Conservation (phyloP, 768 basidiomycete genomes). For the Termitomyces sp. region DNA sequence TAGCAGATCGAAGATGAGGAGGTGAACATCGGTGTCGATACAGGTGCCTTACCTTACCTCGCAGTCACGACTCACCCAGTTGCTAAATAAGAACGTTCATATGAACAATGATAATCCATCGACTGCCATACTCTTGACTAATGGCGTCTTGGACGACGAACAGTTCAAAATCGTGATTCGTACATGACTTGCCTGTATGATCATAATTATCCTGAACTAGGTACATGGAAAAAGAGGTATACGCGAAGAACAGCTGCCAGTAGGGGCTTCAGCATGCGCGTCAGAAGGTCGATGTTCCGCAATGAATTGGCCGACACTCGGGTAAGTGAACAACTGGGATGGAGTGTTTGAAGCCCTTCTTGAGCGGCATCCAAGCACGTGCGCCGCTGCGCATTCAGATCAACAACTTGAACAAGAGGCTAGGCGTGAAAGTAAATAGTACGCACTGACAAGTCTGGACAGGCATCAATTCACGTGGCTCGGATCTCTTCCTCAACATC, state of each 20-base stretch:
- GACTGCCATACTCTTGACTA: too few relatives aligned
- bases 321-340: too few relatives aligned
- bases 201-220: neutral
- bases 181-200: neutral
- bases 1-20: neutral
- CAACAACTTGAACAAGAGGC: too few relatives aligned
- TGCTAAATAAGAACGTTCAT: too few relatives aligned
- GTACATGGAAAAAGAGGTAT: neutral
- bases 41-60: neutral
- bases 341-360: too few relatives aligned
- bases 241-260: neutral
- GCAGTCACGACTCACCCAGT: too few relatives aligned
- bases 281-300: neutral
- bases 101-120: neutral
- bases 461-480: neutral
- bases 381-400: too few relatives aligned
- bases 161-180: neutral
- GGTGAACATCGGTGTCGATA: neutral
- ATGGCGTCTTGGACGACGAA: neutral
- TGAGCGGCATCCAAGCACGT: too few relatives aligned
- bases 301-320: too few relatives aligned
- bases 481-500: neutral
- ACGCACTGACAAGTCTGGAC: neutral
- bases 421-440: too few relatives aligned
- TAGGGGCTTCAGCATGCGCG: too few relatives aligned